Conservation (phyloP, 805 yeast species). For the Cyberlindnera amylophila region DNA sequence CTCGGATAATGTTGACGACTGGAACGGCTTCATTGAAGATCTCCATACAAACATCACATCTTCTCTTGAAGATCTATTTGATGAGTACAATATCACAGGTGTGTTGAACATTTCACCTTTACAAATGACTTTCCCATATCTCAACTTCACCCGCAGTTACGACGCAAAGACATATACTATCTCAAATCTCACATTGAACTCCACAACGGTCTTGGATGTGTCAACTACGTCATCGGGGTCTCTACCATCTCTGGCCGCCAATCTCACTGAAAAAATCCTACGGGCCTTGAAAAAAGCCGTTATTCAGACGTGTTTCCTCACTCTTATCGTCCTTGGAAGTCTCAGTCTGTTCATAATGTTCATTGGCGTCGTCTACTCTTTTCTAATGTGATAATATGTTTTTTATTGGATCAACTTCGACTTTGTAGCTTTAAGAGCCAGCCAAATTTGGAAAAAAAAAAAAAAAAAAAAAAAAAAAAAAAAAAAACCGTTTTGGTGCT, state of each 20-base stretch:
- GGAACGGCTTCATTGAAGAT: conserved; percentile 2
- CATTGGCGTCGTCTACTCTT: conserved; percentile 14
- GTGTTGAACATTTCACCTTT: not conserved
- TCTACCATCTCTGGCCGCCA: not conserved
- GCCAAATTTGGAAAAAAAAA: not conserved
- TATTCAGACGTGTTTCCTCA: not conserved
- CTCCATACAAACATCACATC: conserved; percentile 1
- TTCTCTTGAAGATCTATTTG: conserved; percentile 1
- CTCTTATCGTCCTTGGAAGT: conserved; percentile 2
- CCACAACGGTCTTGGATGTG: not conserved
- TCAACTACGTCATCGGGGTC: not conserved
- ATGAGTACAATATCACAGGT: conserved; percentile 6
- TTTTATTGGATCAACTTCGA: too few relatives aligned
- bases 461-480: not conserved
- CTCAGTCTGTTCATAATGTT: conserved; percentile 1
- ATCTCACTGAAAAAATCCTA: not conserved
- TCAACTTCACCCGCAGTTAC: not conserved
- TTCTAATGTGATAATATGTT: too few relatives aligned
- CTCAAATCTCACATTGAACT: conserved; percentile 1
- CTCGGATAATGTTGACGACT: not conserved
- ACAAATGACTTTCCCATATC: not conserved
- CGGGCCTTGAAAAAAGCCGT: not conserved
- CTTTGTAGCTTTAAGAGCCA: too few relatives aligned
- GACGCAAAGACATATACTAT: not conserved
- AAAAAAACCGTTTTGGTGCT: too few relatives aligned